phyloP scores from a whole-genome alignment of 371 early-diverging fungal genomes.

The Syncephalastrum racemosum region DNA sequence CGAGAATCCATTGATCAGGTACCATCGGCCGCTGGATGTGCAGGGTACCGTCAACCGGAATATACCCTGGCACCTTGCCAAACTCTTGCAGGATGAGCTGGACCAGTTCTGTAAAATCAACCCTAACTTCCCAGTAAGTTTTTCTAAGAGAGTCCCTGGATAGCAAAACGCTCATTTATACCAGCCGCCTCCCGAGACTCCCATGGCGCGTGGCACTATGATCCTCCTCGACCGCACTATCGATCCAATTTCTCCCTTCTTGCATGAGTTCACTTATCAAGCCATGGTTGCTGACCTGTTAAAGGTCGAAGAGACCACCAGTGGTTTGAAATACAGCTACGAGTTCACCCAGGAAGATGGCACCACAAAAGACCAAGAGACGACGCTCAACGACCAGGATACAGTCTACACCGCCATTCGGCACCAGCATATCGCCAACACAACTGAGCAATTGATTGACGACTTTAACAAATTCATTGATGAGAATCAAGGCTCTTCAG shows the following conservation, averaged over 20 bases:
- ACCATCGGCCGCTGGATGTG: constrained; percentile 72
- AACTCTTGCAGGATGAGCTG: constrained; percentile 51
- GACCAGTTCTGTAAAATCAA: constrained; percentile 63
- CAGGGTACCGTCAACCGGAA: constrained; percentile 65
- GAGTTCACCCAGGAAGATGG: constrained; percentile 59
- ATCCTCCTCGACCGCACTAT: constrained; percentile 89
- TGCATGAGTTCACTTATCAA: constrained; percentile 95
- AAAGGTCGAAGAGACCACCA: constrained; percentile 60
- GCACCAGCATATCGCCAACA: constrained; percentile 93
- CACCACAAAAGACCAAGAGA: constrained; percentile 55
- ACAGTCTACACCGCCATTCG: constrained; percentile 79
- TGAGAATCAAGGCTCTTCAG: constrained; percentile 54
- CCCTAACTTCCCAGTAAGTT: constrained; percentile 59
- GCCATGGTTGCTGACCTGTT: constrained; percentile 90
- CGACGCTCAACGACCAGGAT: constrained; percentile 71
- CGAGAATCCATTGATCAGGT: constrained; percentile 86
- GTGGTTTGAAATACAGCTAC: constrained; percentile 65
- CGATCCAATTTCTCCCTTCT: constrained; percentile 82
- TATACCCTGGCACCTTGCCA: constrained; percentile 55
- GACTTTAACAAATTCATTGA: constrained; percentile 79
- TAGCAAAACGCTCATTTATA: not conserved
- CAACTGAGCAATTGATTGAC: constrained; percentile 75
- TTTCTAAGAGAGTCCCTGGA: not conserved
- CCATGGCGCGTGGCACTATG: constrained; percentile 70
- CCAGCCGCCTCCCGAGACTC: constrained; percentile 59